Evolutionary conservation across 768 basidiomycete species (phyloP), one percentile per base, ranked within the genome.

Genomic region (Naganishia onofrii): DNA sequence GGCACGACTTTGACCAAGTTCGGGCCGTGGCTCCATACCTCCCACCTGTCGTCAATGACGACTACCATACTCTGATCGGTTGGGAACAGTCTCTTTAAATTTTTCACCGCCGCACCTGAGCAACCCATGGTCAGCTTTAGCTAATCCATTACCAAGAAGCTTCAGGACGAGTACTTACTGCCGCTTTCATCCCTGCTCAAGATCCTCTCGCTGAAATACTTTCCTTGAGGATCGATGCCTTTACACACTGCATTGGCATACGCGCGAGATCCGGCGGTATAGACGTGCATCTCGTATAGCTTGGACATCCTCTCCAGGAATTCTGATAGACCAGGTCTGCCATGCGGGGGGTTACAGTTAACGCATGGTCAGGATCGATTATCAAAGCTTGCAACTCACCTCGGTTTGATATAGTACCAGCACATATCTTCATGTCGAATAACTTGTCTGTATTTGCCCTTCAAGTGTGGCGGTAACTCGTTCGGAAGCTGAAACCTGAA

Each of bases 11-110:
- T 95, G 78, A 98, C 86, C 46, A 99, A 85, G 81, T 99, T 97
- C 1, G 94, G 93, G 76, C 91, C 91, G 87, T 93, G 93, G 76
- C 93, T 91, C 96, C 96, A 99, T 36, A 99, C 95, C 78, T 99
- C 96, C 3, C 92, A 90, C 29, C 96, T 88, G 82, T 99, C 96
- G 81, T 99, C 96, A 70, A 99, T 98, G 75, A 99, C 91, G 74
- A 98, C 95, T 0, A 98, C 95, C 95, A 96, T 99, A 29, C 92
- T 93, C 46, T 91, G 93, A 81, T 98, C 95, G 68, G 91, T 93
- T 7, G 96, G 96, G 78, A 99, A 99, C 57, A 99, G 82, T 32
- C 96, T 85, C 78, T 92, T 88, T 28, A 99, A 81, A 77, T 88
- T 92, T 82, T 99, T 99, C 80, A 91, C 89, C 21, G 91, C 72